Evolutionary conservation across 257 asterid species (phyloP).

Genomic region (Capsicum rhomboideum): DNA sequence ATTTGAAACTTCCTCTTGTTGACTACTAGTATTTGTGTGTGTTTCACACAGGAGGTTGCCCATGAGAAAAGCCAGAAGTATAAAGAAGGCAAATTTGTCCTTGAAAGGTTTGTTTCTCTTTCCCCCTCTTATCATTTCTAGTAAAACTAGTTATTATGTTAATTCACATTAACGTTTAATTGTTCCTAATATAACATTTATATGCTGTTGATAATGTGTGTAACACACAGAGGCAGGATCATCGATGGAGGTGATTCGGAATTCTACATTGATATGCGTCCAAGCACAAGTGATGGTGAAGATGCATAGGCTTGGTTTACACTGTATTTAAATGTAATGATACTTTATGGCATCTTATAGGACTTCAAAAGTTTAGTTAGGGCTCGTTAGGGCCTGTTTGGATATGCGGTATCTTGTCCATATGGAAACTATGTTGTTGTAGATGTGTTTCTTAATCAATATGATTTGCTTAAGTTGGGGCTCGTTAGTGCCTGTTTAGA

Average conservation of each 20-base stretch:
- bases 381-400: too few species aligned
- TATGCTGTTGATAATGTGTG: not conserved
- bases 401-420: not conserved
- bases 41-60: constrained; percentile 40
- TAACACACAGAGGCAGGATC: constrained; percentile 49
- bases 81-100: constrained; percentile 76
- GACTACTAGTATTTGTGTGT: not conserved
- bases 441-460: not conserved
- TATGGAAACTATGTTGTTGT: not conserved
- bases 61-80: constrained; percentile 64
- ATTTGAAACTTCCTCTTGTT: not conserved
- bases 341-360: not conserved
- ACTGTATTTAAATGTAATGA: not conserved
- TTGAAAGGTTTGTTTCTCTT: constrained; percentile 41
- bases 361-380: not conserved
- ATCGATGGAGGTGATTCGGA: constrained; percentile 56
- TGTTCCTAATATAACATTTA: not conserved
- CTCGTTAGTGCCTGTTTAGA: too few species aligned
- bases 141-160: not conserved
- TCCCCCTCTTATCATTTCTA: not conserved
- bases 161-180: not conserved
- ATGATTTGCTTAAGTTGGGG: not conserved
- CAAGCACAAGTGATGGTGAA: constrained; percentile 39
- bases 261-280: constrained; percentile 37
- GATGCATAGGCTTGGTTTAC: constrained; percentile 19